A percentile compares a stretch with the other conserved stretches of the same genome.
These are phyloP conservation scores for Trypanosomatidae sp. DNA, from an alignment of 208 protist genomes.

Conservation along the genomic window DNA sequence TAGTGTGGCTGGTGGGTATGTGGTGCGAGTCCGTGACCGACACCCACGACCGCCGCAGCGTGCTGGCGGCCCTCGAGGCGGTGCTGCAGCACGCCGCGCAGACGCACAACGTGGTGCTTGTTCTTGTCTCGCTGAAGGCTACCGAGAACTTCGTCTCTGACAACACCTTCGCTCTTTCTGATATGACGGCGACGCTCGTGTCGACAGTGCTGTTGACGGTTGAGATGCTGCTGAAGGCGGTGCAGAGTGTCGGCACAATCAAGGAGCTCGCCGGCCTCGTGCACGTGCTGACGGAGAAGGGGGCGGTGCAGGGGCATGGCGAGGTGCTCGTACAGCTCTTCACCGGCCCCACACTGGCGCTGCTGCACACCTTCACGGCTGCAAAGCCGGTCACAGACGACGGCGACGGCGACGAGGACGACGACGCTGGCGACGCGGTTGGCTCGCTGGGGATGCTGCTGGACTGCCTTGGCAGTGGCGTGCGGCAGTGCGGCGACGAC, in stretches of 20 bases:
- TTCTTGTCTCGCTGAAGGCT: conserved; percentile 48
- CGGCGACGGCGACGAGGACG: conserved; percentile 23
- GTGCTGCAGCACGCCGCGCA: conserved; percentile 36
- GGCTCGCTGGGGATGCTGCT: conserved; percentile 51
- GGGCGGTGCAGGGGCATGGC: conserved; percentile 31
- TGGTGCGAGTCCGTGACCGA: conserved; percentile 77
- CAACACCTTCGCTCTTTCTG: conserved; percentile 42
- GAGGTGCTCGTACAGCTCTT: conserved; percentile 62
- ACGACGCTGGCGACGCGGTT: conserved; percentile 25
- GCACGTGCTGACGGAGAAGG: conserved; percentile 56
- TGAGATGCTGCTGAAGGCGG: conserved; percentile 41
- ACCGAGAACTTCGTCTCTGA: conserved; percentile 75
- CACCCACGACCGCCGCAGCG: conserved; percentile 27
- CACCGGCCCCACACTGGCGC: conserved; percentile 30
- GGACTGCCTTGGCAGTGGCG: conserved; percentile 53
- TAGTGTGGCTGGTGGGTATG: conserved; percentile 87
- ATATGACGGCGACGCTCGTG: conserved; percentile 52
- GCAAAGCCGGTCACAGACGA: not conserved
- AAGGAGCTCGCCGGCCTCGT: conserved; percentile 54
- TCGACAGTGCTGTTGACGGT: conserved; percentile 46
- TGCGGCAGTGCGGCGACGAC: conserved; percentile 30
- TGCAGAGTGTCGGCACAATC: conserved; percentile 41
- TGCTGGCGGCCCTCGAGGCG: conserved; percentile 53
- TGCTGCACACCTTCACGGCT: conserved; percentile 18
- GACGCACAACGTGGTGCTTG: conserved; percentile 36